Conservation (phyloP, 192 early-diverging fungal species). For the Fimicolochytrium jonesii region DNA sequence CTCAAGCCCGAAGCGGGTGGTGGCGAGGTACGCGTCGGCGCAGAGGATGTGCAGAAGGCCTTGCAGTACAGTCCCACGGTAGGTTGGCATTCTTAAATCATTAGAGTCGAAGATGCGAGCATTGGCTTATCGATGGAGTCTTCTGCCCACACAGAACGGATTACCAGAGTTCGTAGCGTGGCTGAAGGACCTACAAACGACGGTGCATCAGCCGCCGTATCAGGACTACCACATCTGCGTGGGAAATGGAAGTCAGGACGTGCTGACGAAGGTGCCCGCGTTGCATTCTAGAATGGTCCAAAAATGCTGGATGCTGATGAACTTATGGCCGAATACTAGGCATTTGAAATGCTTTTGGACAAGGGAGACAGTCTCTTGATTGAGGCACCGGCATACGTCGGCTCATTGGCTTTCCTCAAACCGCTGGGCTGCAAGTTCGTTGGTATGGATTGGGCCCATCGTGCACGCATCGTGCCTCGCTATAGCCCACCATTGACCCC, state of each 20-base stretch:
- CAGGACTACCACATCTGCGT: conserved; percentile 45
- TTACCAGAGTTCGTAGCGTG: conserved; percentile 43
- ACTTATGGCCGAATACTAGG: conserved; percentile 6
- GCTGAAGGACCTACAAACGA: conserved; percentile 42
- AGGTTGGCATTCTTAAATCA: background rate
- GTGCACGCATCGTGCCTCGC: no score
- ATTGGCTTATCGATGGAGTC: no score
- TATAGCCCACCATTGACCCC: background rate
- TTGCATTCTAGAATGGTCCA: background rate
- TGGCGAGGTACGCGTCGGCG: conserved; percentile 30
- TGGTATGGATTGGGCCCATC: background rate
- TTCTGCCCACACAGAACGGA: conserved; percentile 30
- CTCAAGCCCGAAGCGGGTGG: conserved; percentile 33
- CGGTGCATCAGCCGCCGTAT: conserved; percentile 40
- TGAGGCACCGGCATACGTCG: conserved; percentile 51
- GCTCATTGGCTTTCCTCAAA: conserved; percentile 43
- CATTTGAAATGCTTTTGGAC: conserved; percentile 46
- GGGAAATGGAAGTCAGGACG: conserved; percentile 53
- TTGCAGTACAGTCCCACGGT: conserved; percentile 51
- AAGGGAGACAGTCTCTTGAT: conserved; percentile 40
- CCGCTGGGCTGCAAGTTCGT: conserved; percentile 43
- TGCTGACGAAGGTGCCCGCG: conserved; percentile 45
- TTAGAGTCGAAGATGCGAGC: background rate
- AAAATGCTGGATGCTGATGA: background rate
- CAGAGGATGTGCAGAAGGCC: conserved; percentile 30